Evolutionary conservation across 441 rosid genomes (phyloP), one percentile per base, ranked within the genome.

Genomic region (Adansonia rubrostipa): DNA sequence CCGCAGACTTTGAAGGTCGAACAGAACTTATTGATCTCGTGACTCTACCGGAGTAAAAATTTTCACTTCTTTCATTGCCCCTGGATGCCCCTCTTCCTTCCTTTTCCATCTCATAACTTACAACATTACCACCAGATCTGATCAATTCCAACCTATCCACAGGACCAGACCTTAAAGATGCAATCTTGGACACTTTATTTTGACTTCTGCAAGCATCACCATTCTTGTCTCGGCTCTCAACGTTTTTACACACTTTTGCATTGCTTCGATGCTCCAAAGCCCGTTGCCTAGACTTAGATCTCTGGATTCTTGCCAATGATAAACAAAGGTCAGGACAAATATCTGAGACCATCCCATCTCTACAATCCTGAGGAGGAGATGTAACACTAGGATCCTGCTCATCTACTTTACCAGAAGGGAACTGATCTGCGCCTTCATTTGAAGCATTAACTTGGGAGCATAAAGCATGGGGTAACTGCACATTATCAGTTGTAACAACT

Each of bases 211-310:
- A 79, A 76, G 80, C 79, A 54, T 68, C 79, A 79, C 77, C 75
- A 76, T 84, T 77, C 60, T 65, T 81, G 70, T 80, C 80, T 80
- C 73, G 65, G 58, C 33, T 48, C 28, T 81, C 84, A 82, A 80
- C 48, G 68, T 78, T 80, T 81, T 80, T 88, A 13, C 81, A 78
- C 65, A 85, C 86, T 84, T 90, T 90, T 15, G 85, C 87, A 82
- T 97, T 91, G 79, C 82, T 89, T n/a, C 98, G 98, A 82, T 85
- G 81, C 88, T 88, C 89, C 73, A 95, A 67, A 86, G 89, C 95
- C 86, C 74, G 84, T 84, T 97, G 98, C 87, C 99, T 94, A 13
- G 93, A 87, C 84, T 83, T 93, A 17, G 99, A 97, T 81, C 97
- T 97, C 81, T 90, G 94, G 84, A 95, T 83, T 81, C 85, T 95